Base-by-base conservation (phyloP, 257 asterid genomes). In the Solanum chiquidenum region DNA sequence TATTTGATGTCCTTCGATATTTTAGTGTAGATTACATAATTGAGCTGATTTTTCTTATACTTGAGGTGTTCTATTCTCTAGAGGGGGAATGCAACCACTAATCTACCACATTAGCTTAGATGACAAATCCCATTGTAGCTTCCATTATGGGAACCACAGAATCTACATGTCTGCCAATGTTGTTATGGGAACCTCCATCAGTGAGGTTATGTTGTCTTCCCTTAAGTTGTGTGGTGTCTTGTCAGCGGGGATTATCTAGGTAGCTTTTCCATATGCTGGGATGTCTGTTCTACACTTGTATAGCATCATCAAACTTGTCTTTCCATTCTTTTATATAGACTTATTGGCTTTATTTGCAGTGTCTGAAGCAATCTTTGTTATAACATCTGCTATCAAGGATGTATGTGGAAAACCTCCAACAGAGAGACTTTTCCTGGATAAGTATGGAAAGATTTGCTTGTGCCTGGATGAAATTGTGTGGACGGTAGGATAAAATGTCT, bases 401-500 rank as follows among this genome's bases (percentile, higher is more conserved):
- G 98, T 96, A 21, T 96, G 99, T 88, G 99, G 97, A 87, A 96
- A 97, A 89, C 92, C 95, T 90, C 99, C 99, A n/a, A 93, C 96
- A 0, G 99, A 97, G 90, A 97, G 98, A 83, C 96, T 96, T 84
- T 97, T 97, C 90, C 96, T 97, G 37, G 99, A 97, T 91, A 97
- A 95, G 90, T 97, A 97, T 88, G 99, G 99, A 79, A 97, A 94
- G 92, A 94, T 97, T 84, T 97, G 99, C 93, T 88, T 97, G 95
- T 96, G 98, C 91, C 88, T 96, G 92, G 99, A 97, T 93, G 99
- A 97, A 91, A 97, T 97, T 90, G 99, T 97, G 68, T 96, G 99
- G 98, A 95, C 94, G 99, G 99, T 96, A 64, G 90, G 92, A 46
- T 34, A 46, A 35, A 74, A 34, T 60, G 46, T 55, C 71, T 29